Percentiles rank a stretch among this genome's conserved stretches.
phyloP scores from a whole-genome alignment of 2,329 filamentous ascomycete species.

The Fusarium sarcochroum region DNA sequence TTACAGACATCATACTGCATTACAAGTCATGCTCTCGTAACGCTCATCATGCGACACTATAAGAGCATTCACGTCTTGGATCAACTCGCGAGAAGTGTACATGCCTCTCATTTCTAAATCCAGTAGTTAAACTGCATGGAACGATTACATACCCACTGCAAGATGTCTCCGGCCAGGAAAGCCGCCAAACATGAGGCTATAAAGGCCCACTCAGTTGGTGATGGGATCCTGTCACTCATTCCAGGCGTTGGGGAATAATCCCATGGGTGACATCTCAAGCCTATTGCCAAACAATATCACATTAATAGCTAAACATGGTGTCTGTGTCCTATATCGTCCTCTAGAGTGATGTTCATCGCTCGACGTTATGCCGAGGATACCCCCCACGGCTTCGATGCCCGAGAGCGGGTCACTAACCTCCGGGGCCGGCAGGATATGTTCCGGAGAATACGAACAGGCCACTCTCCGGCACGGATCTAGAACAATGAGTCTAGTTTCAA shows the following conservation, averaged over 20 bases:
- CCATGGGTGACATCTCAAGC: background rate
- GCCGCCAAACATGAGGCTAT: background rate
- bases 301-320: background rate
- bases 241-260: conserved; percentile 7
- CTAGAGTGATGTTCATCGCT: background rate
- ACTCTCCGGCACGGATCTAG: conserved; percentile 25
- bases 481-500: background rate
- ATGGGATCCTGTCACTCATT: background rate
- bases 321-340: background rate
- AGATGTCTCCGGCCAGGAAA: no score
- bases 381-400: conserved; percentile 30
- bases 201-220: conserved; percentile 1
- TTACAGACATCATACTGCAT: no score
- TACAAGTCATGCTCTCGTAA: no score
- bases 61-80: no score
- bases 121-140: no score
- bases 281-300: background rate
- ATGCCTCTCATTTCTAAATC: no score
- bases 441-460: conserved; percentile 13
- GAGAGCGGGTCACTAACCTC: conserved; percentile 30
- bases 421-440: conserved; percentile 17
- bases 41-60: no score
- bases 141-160: no score
- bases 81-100: no score
- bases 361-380: conserved; percentile 29